A percentile compares a stretch with the other conserved stretches of the same genome.
Evolutionary conservation across 202 grass and related monocot species (phyloP).

Genomic region (Panicum hallii): DNA sequence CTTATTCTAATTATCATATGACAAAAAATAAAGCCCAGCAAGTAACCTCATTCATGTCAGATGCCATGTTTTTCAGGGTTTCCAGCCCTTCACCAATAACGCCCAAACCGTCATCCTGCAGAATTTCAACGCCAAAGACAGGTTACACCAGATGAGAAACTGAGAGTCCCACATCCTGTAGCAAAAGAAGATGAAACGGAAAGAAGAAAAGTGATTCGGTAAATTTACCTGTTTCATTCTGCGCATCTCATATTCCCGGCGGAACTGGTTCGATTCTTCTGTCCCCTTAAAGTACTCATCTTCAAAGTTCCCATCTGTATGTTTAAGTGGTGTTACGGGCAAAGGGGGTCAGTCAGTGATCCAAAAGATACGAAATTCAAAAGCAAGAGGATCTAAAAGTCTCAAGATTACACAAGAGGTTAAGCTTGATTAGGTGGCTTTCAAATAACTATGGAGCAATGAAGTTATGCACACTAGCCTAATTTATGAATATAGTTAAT

Average conservation of each 20-base stretch:
- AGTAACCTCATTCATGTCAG: slow-evolving; percentile 94
- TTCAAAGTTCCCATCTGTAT: slow-evolving; percentile 81
- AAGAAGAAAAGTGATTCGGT: not conserved
- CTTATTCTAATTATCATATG: not conserved
- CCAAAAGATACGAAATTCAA: not conserved
- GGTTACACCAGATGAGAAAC: slow-evolving; percentile 17
- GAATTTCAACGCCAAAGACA: not conserved
- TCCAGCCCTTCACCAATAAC: slow-evolving; percentile 89
- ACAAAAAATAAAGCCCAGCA: slow-evolving; percentile 39
- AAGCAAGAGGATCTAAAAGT: not conserved
- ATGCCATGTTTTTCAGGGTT: slow-evolving; percentile 91
- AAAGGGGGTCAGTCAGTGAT: not conserved
- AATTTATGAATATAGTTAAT: not conserved
- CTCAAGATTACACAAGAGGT: not conserved
- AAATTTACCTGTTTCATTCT: slow-evolving; percentile 83
- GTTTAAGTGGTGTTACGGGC: not conserved
- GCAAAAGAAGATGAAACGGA: not conserved
- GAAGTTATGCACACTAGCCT: not conserved
- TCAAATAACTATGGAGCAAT: not conserved
- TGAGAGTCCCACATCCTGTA: not conserved
- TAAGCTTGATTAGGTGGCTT: not conserved
- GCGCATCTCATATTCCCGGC: slow-evolving; percentile 90
- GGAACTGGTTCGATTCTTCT: slow-evolving; percentile 80
- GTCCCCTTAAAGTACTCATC: slow-evolving; percentile 86
- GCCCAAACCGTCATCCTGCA: slow-evolving; percentile 92